Conservation (phyloP, 192 early-diverging fungal genomes). For the Kickxella alabastrina region DNA sequence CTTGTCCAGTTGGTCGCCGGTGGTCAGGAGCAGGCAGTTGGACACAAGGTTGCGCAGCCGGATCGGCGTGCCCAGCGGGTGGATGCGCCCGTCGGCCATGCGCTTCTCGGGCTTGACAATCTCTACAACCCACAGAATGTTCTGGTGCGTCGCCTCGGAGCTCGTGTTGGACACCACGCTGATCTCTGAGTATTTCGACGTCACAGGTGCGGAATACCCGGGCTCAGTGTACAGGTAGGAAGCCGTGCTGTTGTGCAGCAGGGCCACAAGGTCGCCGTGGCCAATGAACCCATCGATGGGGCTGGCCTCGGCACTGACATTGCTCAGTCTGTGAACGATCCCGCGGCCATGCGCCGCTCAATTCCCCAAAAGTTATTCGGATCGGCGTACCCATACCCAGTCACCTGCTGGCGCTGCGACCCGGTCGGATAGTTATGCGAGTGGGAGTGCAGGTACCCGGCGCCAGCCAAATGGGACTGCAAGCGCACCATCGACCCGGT, state of each 20-base stretch:
- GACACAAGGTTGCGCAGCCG: slow-evolving; percentile 69
- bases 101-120: slow-evolving; percentile 57
- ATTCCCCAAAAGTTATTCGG: slow-evolving; percentile 79
- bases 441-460: slow-evolving; percentile 58
- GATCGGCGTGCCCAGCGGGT: slow-evolving; percentile 58
- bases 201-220: slow-evolving; percentile 58
- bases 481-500: slow-evolving; percentile 36
- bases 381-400: slow-evolving; percentile 79
- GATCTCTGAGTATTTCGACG: slow-evolving; percentile 63
- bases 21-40: slow-evolving; percentile 73
- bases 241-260: slow-evolving; percentile 62
- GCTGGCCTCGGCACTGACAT: neutral
- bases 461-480: slow-evolving; percentile 24
- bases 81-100: slow-evolving; percentile 49
- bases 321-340: slow-evolving; percentile 11
- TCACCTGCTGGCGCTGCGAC: slow-evolving; percentile 73
- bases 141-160: slow-evolving; percentile 44
- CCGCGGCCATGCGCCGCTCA: slow-evolving; percentile 30
- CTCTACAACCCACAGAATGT: slow-evolving; percentile 86
- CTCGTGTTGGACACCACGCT: slow-evolving; percentile 31
- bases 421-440: slow-evolving; percentile 62
- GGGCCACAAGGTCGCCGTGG: slow-evolving; percentile 69
- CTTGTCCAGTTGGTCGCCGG: slow-evolving; percentile 69
- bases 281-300: slow-evolving; percentile 55
- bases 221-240: slow-evolving; percentile 61